A percentile compares a stretch with the other conserved stretches of the same genome.
phyloP scores from a whole-genome alignment of 169 alveolate genomes.

The Babesia ovata region DNA sequence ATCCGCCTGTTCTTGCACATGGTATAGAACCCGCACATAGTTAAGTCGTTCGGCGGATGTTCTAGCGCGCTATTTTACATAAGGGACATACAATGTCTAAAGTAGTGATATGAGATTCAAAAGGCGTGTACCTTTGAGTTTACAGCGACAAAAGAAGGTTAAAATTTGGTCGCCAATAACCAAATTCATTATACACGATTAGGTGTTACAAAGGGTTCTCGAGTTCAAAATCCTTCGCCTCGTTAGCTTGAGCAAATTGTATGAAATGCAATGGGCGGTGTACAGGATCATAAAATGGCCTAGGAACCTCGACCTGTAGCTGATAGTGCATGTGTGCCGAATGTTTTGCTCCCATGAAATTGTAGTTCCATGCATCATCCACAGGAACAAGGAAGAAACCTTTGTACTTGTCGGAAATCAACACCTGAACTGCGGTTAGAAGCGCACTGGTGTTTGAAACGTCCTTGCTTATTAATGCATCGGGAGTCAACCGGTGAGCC shows the following conservation, averaged over 20 bases:
- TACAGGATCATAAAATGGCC: slow-evolving; percentile 95
- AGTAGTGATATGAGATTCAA: too few relatives aligned
- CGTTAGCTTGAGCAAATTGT: slow-evolving; percentile 79
- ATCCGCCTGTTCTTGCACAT: too few relatives aligned
- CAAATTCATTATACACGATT: background rate
- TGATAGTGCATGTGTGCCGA: slow-evolving; percentile 90
- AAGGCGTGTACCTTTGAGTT: too few relatives aligned
- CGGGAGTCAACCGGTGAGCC: slow-evolving; percentile 91
- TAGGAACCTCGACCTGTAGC: slow-evolving; percentile 92
- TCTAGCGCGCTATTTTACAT: background rate
- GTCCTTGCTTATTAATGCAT: slow-evolving; percentile 61
- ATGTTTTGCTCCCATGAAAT: slow-evolving; percentile 95
- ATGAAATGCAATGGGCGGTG: slow-evolving; percentile 95
- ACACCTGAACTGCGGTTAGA: slow-evolving; percentile 90
- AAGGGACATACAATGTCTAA: too few relatives aligned
- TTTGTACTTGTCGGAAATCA: slow-evolving; percentile 94
- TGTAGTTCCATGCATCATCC: slow-evolving; percentile 98
- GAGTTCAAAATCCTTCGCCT: slow-evolving; percentile 34
- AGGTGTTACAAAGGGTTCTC: slow-evolving; percentile 38
- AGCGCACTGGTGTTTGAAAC: slow-evolving; percentile 47
- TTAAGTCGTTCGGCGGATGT: too few relatives aligned
- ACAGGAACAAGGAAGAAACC: slow-evolving; percentile 99
- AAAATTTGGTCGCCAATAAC: too few relatives aligned
- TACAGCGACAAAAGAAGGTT: too few relatives aligned
- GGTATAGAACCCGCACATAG: too few relatives aligned